phyloP scores from a whole-genome alignment of 1,139 yeast species.

The Hanseniaspora uvarum region DNA sequence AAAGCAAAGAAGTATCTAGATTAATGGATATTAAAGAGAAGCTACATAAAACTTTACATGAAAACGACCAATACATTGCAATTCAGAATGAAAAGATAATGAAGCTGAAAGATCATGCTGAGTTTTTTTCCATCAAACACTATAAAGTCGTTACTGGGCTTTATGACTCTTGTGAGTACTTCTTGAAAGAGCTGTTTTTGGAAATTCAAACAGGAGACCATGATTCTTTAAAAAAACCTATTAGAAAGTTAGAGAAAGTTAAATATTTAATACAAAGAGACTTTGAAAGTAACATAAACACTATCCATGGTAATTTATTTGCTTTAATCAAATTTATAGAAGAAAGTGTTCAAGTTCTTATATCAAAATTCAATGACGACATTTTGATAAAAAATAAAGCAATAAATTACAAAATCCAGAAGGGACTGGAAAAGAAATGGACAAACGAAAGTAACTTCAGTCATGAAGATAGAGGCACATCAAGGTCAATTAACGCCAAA shows the following conservation, averaged over 20 bases:
- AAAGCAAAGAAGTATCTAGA: not conserved
- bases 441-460: not conserved
- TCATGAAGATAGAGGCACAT: not conserved
- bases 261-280: not conserved
- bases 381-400: slow-evolving; percentile 4
- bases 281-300: not conserved
- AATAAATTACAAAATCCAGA: not conserved
- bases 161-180: not conserved
- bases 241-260: slow-evolving; percentile 2
- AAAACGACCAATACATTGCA: not conserved
- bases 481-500: not conserved
- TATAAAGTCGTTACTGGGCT: not conserved
- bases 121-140: not conserved
- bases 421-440: slow-evolving; percentile 11
- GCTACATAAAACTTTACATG: not conserved
- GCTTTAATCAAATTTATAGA: slow-evolving; percentile 10
- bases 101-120: not conserved
- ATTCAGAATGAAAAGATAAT: not conserved
- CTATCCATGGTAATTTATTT: not conserved
- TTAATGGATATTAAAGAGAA: not conserved
- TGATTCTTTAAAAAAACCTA: slow-evolving; percentile 2
- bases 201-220: slow-evolving; percentile 10
- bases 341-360: slow-evolving; percentile 8
- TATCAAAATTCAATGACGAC: slow-evolving; percentile 8
- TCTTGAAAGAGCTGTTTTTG: not conserved